Conservation (phyloP, 805 yeast genomes). For the Clavispora asparagi region DNA sequence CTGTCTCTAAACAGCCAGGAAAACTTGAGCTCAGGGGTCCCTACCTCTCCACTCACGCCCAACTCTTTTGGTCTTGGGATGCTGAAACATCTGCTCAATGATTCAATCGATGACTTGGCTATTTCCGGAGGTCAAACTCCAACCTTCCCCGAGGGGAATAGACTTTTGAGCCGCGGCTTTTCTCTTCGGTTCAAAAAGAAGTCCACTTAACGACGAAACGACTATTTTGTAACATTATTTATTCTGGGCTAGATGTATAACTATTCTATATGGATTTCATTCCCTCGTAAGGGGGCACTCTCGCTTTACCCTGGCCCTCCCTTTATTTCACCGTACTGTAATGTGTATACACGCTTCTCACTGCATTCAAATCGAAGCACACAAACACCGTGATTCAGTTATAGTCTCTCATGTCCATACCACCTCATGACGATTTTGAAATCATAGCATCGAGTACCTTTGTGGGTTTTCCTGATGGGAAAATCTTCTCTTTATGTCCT, state of each 20-base stretch:
- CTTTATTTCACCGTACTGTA: not conserved
- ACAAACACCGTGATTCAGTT: not conserved
- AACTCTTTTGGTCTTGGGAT: not conserved
- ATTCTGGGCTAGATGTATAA: not conserved
- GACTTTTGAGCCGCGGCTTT: not conserved
- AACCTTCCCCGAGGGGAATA: not conserved
- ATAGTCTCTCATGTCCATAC: not conserved
- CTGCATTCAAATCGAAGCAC: not conserved
- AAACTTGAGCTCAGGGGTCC: not conserved
- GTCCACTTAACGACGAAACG: not conserved
- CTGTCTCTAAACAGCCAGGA: not conserved
- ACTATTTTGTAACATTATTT: not conserved
- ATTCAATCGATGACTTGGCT: not conserved
- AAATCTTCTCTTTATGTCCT: constrained; percentile 45
- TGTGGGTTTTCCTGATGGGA: constrained; percentile 30
- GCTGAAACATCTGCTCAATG: not conserved
- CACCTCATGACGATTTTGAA: not conserved
- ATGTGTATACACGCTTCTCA: not conserved
- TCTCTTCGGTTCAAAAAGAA: constrained; percentile 1
- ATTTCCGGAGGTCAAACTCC: not conserved
- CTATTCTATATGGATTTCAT: not conserved
- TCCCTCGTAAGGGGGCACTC: no score
- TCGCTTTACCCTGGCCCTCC: no score
- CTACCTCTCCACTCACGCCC: not conserved
- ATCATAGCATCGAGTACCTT: constrained; percentile 9